Evolutionary conservation across 2,329 filamentous ascomycete species (phyloP).

Genomic region (Neoascochyta sp.): DNA sequence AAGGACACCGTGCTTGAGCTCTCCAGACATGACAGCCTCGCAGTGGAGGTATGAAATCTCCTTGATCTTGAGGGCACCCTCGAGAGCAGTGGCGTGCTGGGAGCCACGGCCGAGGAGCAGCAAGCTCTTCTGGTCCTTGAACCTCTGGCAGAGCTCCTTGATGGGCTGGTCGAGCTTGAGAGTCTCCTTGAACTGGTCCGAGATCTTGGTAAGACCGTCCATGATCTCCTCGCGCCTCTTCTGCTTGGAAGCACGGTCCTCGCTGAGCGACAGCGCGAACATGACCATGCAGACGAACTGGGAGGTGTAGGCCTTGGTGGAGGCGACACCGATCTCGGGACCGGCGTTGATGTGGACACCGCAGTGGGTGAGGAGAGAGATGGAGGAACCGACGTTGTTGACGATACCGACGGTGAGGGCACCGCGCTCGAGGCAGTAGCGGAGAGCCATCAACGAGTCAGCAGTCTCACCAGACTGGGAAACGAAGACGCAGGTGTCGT

Average conservation of each 20-base stretch:
- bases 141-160: slow-evolving; percentile 88
- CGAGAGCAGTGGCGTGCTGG: slow-evolving; percentile 94
- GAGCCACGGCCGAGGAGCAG: slow-evolving; percentile 90
- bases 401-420: slow-evolving; percentile 97
- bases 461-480: slow-evolving; percentile 98
- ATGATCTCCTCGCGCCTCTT: slow-evolving; percentile 93
- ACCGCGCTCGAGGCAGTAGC: slow-evolving; percentile 96
- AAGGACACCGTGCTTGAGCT: slow-evolving; percentile 97
- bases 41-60: slow-evolving; percentile 99
- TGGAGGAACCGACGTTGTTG: slow-evolving; percentile 97
- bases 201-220: slow-evolving; percentile 82
- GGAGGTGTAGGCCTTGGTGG: slow-evolving; percentile 98
- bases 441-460: slow-evolving; percentile 92
- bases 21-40: slow-evolving; percentile 99
- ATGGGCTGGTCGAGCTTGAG: slow-evolving; percentile 88
- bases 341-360: slow-evolving; percentile 99
- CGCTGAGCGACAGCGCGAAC: slow-evolving; percentile 93
- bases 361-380: slow-evolving; percentile 97
- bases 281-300: slow-evolving; percentile 99
- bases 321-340: slow-evolving; percentile 97
- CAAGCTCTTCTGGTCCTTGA: slow-evolving; percentile 97
- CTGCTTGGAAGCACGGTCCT: slow-evolving; percentile 93
- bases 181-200: slow-evolving; percentile 86
- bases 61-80: slow-evolving; percentile 98
- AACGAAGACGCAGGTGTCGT: slow-evolving; percentile 98